Evolutionary conservation across 2,329 filamentous ascomycete genomes (phyloP).

Genomic region (Tolypocladium nubicola): DNA sequence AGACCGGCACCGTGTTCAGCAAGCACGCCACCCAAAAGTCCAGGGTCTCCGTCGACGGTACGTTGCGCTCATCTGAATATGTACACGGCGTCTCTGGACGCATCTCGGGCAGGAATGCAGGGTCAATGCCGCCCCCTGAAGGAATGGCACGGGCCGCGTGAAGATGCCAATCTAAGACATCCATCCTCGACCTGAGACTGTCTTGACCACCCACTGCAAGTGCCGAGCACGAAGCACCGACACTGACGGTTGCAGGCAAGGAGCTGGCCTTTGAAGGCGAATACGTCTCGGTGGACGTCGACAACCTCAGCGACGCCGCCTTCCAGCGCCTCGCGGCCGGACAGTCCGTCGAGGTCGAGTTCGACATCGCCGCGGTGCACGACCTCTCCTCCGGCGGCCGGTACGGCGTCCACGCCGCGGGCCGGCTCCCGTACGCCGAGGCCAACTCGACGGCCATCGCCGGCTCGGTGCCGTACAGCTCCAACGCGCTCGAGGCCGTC

Average conservation of each 20-base stretch:
- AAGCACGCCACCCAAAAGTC: conserved; percentile 41
- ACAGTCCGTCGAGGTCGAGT: conserved; percentile 38
- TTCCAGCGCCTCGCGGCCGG: conserved; percentile 38
- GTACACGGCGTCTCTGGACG: too few species aligned
- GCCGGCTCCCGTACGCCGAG: conserved; percentile 44
- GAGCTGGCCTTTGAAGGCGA: conserved; percentile 41
- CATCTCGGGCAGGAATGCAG: too few species aligned
- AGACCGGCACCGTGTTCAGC: conserved; percentile 42
- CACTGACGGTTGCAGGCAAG: conserved; percentile 12
- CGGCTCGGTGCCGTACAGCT: conserved; percentile 43
- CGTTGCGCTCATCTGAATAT: conserved; percentile 9
- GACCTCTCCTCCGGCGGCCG: conserved; percentile 38
- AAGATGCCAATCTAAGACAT: too few species aligned
- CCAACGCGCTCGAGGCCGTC: conserved; percentile 45
- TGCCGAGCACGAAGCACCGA: too few species aligned
- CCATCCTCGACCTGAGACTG: background rate
- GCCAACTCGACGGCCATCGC: conserved; percentile 39
- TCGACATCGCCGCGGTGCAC: conserved; percentile 45
- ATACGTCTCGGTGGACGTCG: conserved; percentile 35
- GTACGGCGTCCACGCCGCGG: conserved; percentile 44
- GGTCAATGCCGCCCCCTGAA: too few species aligned
- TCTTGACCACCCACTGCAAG: too few species aligned
- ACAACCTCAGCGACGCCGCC: conserved; percentile 31
- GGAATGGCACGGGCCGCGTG: too few species aligned
- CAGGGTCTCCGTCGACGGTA: conserved; percentile 34